phyloP scores from a whole-genome alignment of 2,329 filamentous ascomycete genomes.

The Ophiosphaerella korrae region DNA sequence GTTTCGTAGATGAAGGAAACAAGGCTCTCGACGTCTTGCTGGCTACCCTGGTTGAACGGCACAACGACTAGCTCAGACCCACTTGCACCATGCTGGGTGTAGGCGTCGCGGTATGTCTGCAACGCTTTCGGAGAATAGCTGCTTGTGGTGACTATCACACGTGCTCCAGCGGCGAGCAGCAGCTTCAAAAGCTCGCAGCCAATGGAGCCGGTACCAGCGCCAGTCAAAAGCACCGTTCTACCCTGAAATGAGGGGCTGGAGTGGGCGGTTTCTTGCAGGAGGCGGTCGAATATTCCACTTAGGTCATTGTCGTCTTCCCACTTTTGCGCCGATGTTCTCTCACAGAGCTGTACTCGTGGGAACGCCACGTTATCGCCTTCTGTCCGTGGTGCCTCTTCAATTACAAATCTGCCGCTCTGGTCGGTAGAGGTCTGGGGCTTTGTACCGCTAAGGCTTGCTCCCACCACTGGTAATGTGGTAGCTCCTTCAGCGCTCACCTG shows the following conservation, averaged over 20 bases:
- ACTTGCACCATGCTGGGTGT: constrained; percentile 36
- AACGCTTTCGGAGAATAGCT: constrained; percentile 54
- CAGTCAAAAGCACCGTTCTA: constrained; percentile 45
- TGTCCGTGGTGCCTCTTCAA: too few relatives aligned
- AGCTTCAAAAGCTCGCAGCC: constrained; percentile 40
- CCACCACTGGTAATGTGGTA: too few relatives aligned
- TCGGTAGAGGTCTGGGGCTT: too few relatives aligned
- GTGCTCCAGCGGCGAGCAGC: constrained; percentile 43
- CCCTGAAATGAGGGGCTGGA: constrained; percentile 22
- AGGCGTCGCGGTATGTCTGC: constrained; percentile 45
- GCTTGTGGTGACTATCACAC: constrained; percentile 49
- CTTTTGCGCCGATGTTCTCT: background rate
- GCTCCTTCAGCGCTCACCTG: too few relatives aligned
- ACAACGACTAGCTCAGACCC: constrained; percentile 46
- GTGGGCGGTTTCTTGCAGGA: constrained; percentile 5
- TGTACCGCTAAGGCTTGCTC: too few relatives aligned
- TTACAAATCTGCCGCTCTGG: too few relatives aligned
- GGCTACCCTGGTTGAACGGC: constrained; percentile 57
- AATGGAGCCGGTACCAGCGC: constrained; percentile 47
- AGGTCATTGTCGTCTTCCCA: constrained; percentile 11
- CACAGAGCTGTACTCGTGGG: too few relatives aligned
- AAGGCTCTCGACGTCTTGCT: constrained; percentile 46
- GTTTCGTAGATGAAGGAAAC: constrained; percentile 47
- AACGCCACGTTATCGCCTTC: too few relatives aligned
- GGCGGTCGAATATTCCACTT: constrained; percentile 4